Percentiles rank a stretch among this genome's conserved stretches.
These are phyloP conservation scores for Fusarium denticulatum DNA, from an alignment of 2,329 filamentous ascomycete genomes.

Conservation along the genomic window DNA sequence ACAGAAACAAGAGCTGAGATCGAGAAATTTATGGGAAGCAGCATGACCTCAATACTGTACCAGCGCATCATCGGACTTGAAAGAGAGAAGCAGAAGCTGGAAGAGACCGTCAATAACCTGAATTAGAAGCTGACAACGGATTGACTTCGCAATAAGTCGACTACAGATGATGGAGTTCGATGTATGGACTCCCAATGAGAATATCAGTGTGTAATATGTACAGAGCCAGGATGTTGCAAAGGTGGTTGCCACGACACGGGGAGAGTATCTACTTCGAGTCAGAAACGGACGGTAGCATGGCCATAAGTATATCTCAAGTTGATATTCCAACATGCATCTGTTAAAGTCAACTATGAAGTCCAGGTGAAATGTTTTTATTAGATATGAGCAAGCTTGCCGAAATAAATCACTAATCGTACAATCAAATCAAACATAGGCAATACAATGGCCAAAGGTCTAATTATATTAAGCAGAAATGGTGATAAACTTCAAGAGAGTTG, in stretches of 20 bases:
- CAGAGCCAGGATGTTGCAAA: not conserved
- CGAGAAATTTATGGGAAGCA: not conserved
- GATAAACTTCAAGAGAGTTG: not conserved
- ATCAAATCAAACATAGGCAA: not conserved
- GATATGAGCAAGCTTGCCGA: not conserved
- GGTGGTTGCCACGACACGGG: not conserved
- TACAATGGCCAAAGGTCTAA: not conserved
- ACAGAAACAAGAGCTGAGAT: not conserved
- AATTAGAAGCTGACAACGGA: not conserved
- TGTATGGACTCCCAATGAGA: not conserved
- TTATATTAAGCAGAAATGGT: not conserved
- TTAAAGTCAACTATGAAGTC: not conserved
- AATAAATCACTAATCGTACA: not conserved
- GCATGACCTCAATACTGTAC: not conserved
- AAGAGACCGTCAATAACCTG: not conserved
- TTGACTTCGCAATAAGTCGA: not conserved
- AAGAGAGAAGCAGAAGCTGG: not conserved
- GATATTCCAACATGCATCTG: not conserved
- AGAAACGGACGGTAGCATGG: too few species aligned
- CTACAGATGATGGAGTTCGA: not conserved
- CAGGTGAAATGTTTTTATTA: not conserved
- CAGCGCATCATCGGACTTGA: not conserved
- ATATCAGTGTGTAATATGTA: not conserved
- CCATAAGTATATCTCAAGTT: not conserved
- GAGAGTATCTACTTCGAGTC: accelerated